Percentiles rank a stretch among this genome's conserved stretches.
Conservation (phyloP, 345 rosid species). For the Syzygium oleosum region DNA sequence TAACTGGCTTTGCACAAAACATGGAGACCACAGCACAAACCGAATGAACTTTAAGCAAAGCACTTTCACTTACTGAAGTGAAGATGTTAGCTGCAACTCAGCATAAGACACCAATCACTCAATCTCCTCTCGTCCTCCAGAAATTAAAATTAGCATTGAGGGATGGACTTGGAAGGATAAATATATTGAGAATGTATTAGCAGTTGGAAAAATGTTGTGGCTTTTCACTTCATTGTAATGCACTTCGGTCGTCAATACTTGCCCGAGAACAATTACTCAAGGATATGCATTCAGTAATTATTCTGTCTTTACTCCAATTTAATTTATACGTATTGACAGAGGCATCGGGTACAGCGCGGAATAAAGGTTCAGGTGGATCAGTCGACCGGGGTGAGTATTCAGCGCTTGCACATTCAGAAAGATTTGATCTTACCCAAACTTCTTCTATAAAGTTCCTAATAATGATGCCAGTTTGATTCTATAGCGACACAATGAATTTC, state of each 20-base stretch:
- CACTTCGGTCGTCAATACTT: background rate
- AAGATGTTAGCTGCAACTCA: background rate
- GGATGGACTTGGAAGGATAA: background rate
- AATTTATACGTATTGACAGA: slow-evolving; percentile 25
- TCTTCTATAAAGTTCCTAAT: background rate
- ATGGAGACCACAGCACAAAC: background rate
- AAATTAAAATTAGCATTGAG: background rate
- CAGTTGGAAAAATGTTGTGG: background rate
- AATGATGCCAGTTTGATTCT: background rate
- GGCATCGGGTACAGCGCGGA: slow-evolving; percentile 16
- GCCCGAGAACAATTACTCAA: background rate
- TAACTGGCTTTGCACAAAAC: background rate
- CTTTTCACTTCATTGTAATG: background rate
- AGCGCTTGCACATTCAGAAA: background rate
- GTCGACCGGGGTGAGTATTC: slow-evolving; percentile 47
- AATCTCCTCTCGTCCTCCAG: background rate
- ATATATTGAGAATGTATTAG: background rate
- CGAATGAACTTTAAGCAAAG: background rate
- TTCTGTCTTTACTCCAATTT: background rate
- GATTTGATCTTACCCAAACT: background rate
- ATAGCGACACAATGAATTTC: background rate
- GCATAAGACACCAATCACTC: background rate
- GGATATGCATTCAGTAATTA: background rate
- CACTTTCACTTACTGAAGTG: background rate
- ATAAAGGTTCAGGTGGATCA: slow-evolving; percentile 47